Evolutionary conservation across 2,329 filamentous ascomycete genomes (phyloP).

Genomic region (Rutstroemia sp.): DNA sequence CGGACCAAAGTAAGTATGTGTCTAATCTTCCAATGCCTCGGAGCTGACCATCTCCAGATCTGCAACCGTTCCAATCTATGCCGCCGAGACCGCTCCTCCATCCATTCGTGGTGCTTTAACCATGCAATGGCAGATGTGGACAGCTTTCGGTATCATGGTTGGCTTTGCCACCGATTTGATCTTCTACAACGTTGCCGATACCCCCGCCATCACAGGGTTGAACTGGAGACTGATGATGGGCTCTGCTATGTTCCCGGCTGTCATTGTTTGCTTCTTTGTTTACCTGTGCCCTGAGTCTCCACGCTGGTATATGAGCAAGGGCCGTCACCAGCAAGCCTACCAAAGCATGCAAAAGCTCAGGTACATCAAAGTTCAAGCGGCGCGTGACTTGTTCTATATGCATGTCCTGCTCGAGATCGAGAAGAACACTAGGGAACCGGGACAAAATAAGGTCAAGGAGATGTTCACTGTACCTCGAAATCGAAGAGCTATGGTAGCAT

Average conservation of each 20-base stretch:
- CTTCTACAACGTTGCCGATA: conserved; percentile 54
- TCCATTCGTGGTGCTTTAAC: conserved; percentile 45
- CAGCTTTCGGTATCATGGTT: conserved; percentile 43
- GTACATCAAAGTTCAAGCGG: conserved; percentile 51
- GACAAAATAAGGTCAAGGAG: conserved; percentile 45
- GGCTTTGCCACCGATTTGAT: background rate
- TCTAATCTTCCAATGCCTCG: background rate
- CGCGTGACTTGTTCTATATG: conserved; percentile 56
- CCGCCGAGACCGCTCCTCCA: conserved; percentile 45
- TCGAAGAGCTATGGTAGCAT: conserved; percentile 46
- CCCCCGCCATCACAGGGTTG: conserved; percentile 46
- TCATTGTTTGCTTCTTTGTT: conserved; percentile 49
- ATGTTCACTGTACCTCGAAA: conserved; percentile 54
- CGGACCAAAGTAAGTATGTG: conserved; percentile 42
- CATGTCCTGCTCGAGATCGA: conserved; percentile 43
- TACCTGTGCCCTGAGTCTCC: conserved; percentile 59
- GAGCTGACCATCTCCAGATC: conserved; percentile 19
- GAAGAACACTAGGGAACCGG: conserved; percentile 31
- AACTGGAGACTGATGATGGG: conserved; percentile 61
- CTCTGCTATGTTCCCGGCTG: conserved; percentile 57
- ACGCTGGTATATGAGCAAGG: conserved; percentile 59
- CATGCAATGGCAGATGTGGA: conserved; percentile 45
- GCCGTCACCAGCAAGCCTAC: conserved; percentile 46
- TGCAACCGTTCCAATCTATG: conserved; percentile 42
- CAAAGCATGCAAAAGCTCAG: conserved; percentile 48